Evolutionary conservation across 352 stramenopile genomes (phyloP).

Genomic region (Phytophthora agathidicida): DNA sequence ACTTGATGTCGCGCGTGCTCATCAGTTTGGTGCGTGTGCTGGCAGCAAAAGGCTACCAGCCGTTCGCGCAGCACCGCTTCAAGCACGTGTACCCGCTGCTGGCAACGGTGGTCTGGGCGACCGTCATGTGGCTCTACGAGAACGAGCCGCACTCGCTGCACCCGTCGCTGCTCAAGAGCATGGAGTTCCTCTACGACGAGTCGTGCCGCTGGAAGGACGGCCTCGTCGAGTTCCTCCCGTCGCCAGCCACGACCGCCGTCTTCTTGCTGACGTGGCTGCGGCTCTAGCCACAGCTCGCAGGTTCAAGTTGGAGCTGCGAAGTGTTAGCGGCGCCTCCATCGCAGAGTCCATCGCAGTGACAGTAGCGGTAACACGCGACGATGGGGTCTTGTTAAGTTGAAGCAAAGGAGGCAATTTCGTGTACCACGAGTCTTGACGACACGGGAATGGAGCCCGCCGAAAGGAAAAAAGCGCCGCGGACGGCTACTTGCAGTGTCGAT

Average conservation of each 20-base stretch:
- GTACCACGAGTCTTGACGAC: no score
- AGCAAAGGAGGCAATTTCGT: no score
- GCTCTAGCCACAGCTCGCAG: constrained; percentile 35
- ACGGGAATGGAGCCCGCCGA: no score
- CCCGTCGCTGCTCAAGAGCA: constrained; percentile 83
- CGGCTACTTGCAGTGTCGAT: no score
- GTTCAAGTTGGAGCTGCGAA: constrained; percentile 1
- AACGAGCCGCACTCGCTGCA: constrained; percentile 81
- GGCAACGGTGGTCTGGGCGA: constrained; percentile 75
- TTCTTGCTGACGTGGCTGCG: constrained; percentile 64
- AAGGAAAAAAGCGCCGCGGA: no score
- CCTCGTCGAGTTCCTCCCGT: constrained; percentile 81
- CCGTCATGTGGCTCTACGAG: constrained; percentile 91
- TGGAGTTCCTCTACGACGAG: constrained; percentile 91
- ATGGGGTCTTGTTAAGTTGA: no score
- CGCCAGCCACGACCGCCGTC: constrained; percentile 69
- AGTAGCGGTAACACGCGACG: no score
- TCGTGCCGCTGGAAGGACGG: constrained; percentile 77
- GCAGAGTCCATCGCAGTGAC: constrained; percentile 15
- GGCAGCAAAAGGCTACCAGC: constrained; percentile 62
- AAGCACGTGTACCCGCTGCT: constrained; percentile 80
- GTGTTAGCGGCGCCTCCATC: constrained; percentile 5
- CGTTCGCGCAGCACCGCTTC: constrained; percentile 73
- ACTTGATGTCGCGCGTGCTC: constrained; percentile 78
- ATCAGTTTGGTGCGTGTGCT: constrained; percentile 74